Percentiles rank a stretch among this genome's conserved stretches.
These are phyloP conservation scores for Lepidium africanum DNA, from an alignment of 345 rosid species.

Conservation along the genomic window DNA sequence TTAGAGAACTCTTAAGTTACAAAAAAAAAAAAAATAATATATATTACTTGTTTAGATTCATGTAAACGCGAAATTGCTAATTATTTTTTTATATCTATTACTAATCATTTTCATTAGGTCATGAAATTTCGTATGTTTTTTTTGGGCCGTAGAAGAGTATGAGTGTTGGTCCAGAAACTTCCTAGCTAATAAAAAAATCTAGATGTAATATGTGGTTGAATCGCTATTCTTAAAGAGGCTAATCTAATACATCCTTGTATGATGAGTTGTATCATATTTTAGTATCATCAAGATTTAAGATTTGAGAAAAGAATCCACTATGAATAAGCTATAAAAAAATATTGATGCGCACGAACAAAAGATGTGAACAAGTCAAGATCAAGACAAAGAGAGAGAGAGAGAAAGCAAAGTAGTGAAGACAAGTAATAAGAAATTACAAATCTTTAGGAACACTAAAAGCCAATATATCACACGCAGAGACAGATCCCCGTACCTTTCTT, in stretches of 20 bases:
- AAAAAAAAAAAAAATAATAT: too few relatives aligned
- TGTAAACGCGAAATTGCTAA: too few relatives aligned
- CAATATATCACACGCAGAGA: conserved; percentile 22
- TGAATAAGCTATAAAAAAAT: background rate
- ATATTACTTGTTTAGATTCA: too few relatives aligned
- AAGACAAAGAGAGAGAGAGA: conserved; percentile 3
- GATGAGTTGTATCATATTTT: background rate
- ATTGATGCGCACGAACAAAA: conserved; percentile 4
- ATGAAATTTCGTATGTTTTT: too few relatives aligned
- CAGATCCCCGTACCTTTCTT: conserved; percentile 29
- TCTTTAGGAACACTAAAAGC: conserved; percentile 17
- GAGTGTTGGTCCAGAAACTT: too few relatives aligned
- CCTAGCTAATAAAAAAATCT: too few relatives aligned
- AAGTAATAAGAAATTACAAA: conserved; percentile 16
- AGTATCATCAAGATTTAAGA: background rate
- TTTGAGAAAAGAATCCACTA: background rate
- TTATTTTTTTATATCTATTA: too few relatives aligned
- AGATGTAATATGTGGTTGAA: background rate
- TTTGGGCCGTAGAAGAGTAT: too few relatives aligned
- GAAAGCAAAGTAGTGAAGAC: conserved; percentile 21
- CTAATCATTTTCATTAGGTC: too few relatives aligned
- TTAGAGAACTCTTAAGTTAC: too few relatives aligned
- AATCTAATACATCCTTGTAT: background rate
- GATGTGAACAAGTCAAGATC: conserved; percentile 30
- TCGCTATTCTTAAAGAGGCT: background rate